Evolutionary conservation across 306 rosid genomes (phyloP).

Genomic region (Crotalaria pallida): DNA sequence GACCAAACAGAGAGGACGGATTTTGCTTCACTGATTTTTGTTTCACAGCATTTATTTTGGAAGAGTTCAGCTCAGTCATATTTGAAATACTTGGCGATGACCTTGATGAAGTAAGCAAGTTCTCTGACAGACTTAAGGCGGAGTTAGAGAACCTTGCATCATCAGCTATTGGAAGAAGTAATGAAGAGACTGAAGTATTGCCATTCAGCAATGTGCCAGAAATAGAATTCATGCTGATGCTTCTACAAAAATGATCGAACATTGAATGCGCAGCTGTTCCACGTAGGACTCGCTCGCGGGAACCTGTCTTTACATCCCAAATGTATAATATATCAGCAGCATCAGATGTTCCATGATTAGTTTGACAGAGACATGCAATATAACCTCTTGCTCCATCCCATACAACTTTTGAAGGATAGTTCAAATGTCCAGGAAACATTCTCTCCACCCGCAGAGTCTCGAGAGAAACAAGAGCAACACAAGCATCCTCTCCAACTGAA

Average conservation of each 20-base stretch:
- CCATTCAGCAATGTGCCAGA: constrained; percentile 68
- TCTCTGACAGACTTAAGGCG: constrained; percentile 35
- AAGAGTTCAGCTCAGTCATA: constrained; percentile 37
- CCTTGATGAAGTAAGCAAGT: constrained; percentile 39
- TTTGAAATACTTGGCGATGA: constrained; percentile 43
- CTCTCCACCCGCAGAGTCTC: constrained; percentile 89
- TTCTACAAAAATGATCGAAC: constrained; percentile 88
- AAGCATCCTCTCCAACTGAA: constrained; percentile 94
- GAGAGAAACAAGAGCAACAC: constrained; percentile 81
- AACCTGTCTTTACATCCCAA: constrained; percentile 94
- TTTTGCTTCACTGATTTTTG: constrained; percentile 31
- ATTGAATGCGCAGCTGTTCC: constrained; percentile 89
- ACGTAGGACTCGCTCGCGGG: constrained; percentile 76
- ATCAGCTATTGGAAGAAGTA: constrained; percentile 67
- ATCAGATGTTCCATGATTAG: constrained; percentile 60
- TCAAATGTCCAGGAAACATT: constrained; percentile 86
- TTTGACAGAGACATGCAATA: constrained; percentile 74
- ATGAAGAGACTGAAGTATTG: constrained; percentile 85
- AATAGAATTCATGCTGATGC: constrained; percentile 59
- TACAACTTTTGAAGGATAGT: constrained; percentile 83
- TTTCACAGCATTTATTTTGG: constrained; percentile 39
- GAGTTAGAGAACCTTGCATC: constrained; percentile 59
- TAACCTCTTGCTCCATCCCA: constrained; percentile 95
- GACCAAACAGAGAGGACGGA: constrained; percentile 26
- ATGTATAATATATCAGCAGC: constrained; percentile 58